Evolutionary conservation across 495 filamentous ascomycete species (phyloP), one percentile per base, ranked within the genome.

Genomic region (Pyrenula aspistea): DNA sequence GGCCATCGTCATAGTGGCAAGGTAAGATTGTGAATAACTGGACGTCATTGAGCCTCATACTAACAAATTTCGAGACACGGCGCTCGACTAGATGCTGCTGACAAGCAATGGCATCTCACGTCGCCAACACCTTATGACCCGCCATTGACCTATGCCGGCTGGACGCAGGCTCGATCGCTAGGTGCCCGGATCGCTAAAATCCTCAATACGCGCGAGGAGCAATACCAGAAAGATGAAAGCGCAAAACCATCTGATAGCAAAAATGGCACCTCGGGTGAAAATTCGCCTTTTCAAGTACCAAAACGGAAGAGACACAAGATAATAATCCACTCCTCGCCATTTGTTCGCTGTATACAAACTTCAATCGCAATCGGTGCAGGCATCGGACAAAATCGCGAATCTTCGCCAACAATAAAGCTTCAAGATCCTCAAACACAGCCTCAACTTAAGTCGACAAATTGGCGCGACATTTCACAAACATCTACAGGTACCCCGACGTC

Each of bases 121-220:
- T 95, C 94, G 2, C 85, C 91, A 2, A 92, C 88, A 2, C 94
- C 93, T 2, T 97, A 97, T 73, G 92, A 99, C 59, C 88, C 93
- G 49, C 93, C 94, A 49, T 78, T 99, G 51, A 96, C 91, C 15
- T 97, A 96, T 65, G 86, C 89, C 58, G 93, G 93, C 50, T 97
- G 91, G 91, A 79, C 80, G 20, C 92, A 96, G 65, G 83, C 86
- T 53, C 84, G 85, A 58, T 82, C 81, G 10, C 73, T 96, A 1
- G 93, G 93, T 2, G 73, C 77, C 19, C 82, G 90, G 47, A 95
- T 99, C 56, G 84, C 83, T 2, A 81, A 73, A 58, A 82, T 96
- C 4, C 68, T 97, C 22, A 69, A 76, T 53, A 68, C 72, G 8
- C 64, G 78, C 31, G 66, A 72, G 57, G 59, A 66, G 22, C 15